Evolutionary conservation across 345 rosid species (phyloP).

Genomic region (Camelina sativa): DNA sequence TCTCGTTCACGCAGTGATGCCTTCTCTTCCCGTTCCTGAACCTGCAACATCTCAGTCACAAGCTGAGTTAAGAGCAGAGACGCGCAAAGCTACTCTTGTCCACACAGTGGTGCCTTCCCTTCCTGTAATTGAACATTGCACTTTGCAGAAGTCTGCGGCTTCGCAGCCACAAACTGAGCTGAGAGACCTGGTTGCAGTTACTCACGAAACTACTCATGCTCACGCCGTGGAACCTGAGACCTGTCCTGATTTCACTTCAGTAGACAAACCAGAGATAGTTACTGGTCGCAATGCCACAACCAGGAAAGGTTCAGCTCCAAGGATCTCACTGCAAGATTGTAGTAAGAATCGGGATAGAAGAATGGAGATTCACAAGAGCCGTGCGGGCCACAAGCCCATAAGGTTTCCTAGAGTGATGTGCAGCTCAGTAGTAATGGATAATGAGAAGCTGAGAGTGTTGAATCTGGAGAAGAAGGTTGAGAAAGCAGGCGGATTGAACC

Average conservation of each 20-base stretch:
- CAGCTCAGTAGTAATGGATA: conserved; percentile 48
- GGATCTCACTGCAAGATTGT: conserved; percentile 15
- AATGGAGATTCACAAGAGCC: conserved; percentile 16
- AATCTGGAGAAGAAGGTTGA: conserved; percentile 78
- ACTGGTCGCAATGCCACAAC: conserved; percentile 14
- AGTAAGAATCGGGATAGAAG: conserved; percentile 22
- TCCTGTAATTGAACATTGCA: conserved; percentile 31
- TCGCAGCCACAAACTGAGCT: conserved; percentile 41
- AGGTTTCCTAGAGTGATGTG: conserved; percentile 49
- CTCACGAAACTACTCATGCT: conserved; percentile 15
- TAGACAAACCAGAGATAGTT: conserved; percentile 49
- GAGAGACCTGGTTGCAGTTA: conserved; percentile 39
- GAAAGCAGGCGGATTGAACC: conserved; percentile 77
- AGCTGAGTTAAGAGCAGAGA: conserved; percentile 40
- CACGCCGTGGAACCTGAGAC: conserved; percentile 44
- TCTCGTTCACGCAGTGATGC: conserved; percentile 28
- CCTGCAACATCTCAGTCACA: conserved; percentile 47
- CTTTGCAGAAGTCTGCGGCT: conserved; percentile 41
- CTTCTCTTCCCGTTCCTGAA: conserved; percentile 46
- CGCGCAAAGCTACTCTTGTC: conserved; percentile 21
- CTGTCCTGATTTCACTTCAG: conserved; percentile 37
- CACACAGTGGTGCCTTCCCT: conserved; percentile 47
- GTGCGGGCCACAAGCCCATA: conserved; percentile 6
- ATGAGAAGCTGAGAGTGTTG: conserved; percentile 64
- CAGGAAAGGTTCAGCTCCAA: conserved; percentile 39